Evolutionary conservation across 208 protist species (phyloP).

Genomic region (Leishmania mexicana): DNA sequence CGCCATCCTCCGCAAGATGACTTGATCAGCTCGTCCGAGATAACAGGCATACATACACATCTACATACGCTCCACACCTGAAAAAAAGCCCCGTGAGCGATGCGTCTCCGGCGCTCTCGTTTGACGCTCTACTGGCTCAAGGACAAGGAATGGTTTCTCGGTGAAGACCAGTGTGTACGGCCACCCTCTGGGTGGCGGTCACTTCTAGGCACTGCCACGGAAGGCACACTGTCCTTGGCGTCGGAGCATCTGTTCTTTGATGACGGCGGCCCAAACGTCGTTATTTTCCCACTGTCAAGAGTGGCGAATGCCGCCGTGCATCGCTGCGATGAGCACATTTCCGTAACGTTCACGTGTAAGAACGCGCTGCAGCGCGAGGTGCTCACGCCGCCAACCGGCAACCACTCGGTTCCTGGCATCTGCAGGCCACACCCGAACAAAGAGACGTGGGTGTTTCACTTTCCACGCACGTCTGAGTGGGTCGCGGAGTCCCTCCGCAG

Average conservation of each 20-base stretch:
- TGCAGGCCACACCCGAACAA: slow-evolving; percentile 11
- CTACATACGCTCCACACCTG: background rate
- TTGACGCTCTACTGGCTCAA: slow-evolving; percentile 46
- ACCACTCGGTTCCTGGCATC: slow-evolving; percentile 10
- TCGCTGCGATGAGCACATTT: background rate
- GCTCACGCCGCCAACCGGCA: slow-evolving; percentile 1
- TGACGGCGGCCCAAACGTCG: slow-evolving; percentile 15
- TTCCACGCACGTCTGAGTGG: slow-evolving; percentile 10
- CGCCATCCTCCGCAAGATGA: background rate
- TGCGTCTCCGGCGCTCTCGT: background rate
- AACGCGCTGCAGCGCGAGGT: slow-evolving; percentile 11
- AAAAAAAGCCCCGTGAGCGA: background rate
- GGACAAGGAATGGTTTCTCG: slow-evolving; percentile 36
- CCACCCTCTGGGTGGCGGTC: slow-evolving; percentile 11
- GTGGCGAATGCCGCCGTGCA: slow-evolving; percentile 4
- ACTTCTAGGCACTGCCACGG: slow-evolving; percentile 9
- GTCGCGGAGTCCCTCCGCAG: slow-evolving; percentile 23
- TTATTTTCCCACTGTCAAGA: slow-evolving; percentile 14
- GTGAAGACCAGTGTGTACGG: slow-evolving; percentile 17
- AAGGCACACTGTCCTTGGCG: slow-evolving; percentile 29
- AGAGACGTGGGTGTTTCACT: slow-evolving; percentile 16
- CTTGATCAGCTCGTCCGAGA: background rate
- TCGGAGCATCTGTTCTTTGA: slow-evolving; percentile 40
- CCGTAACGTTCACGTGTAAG: slow-evolving; percentile 16
- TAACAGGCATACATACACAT: background rate